Percentiles rank a stretch among this genome's conserved stretches.
These are phyloP conservation scores for Zygosaccharomyces sapae DNA, from an alignment of 1,139 yeast genomes.

Conservation along the genomic window DNA sequence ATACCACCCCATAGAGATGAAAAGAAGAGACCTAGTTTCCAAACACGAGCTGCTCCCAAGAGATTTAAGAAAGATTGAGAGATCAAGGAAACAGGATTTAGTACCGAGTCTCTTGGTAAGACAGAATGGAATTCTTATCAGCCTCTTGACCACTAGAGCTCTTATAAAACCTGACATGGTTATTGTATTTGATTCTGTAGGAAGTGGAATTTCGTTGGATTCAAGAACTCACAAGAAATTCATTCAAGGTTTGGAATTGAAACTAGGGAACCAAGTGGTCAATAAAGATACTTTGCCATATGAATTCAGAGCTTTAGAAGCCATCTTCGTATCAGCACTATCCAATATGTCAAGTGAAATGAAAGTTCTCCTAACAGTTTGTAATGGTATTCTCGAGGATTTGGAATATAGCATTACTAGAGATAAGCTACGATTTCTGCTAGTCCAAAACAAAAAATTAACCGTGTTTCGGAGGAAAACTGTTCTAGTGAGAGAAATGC, in stretches of 20 bases:
- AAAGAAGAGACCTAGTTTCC: constrained; percentile 46
- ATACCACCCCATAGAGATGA: constrained; percentile 52
- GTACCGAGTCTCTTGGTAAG: constrained; percentile 70
- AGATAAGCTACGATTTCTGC: constrained; percentile 70
- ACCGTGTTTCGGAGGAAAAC: constrained; percentile 84
- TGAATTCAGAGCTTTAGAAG: constrained; percentile 87
- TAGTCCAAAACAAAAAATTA: constrained; percentile 76
- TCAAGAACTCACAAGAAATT: constrained; percentile 34
- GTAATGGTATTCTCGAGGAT: constrained; percentile 75
- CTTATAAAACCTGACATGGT: constrained; percentile 61
- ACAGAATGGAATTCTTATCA: constrained; percentile 55
- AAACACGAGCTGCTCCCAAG: constrained; percentile 36
- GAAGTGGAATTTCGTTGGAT: constrained; percentile 28
- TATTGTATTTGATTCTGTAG: constrained; percentile 54
- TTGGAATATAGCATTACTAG: constrained; percentile 83
- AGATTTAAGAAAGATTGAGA: constrained; percentile 56
- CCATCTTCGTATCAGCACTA: constrained; percentile 79
- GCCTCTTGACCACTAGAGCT: constrained; percentile 65
- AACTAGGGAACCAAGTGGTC: constrained; percentile 31
- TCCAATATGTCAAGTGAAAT: constrained; percentile 82
- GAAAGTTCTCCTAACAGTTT: constrained; percentile 64
- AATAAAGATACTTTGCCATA: constrained; percentile 41
- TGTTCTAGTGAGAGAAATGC: constrained; percentile 70
- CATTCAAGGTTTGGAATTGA: constrained; percentile 27
- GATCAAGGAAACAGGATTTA: constrained; percentile 45